phyloP scores from a whole-genome alignment of 495 filamentous ascomycete genomes.

The Tuber brumale region DNA sequence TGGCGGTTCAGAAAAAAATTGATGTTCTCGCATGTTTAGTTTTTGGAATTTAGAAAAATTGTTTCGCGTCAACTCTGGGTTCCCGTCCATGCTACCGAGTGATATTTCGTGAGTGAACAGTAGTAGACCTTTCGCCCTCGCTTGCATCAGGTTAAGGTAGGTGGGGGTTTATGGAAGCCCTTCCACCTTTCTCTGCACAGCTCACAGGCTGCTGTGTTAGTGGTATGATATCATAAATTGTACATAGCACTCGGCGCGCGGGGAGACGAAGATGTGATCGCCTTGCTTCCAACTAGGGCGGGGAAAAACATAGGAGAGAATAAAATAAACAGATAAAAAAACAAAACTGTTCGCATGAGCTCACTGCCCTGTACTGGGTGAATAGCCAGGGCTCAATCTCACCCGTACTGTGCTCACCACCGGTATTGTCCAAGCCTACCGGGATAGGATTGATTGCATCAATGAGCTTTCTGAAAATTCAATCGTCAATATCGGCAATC shows the following conservation, averaged over 20 bases:
- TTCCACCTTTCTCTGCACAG: neutral
- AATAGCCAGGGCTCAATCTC: neutral
- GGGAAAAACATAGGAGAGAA: neutral
- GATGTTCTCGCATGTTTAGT: neutral
- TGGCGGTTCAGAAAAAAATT: constrained; percentile 1
- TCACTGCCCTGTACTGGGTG: neutral
- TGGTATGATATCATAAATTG: neutral
- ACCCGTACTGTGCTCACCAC: neutral
- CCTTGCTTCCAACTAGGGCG: neutral
- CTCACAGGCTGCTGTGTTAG: neutral
- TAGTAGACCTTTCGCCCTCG: neutral
- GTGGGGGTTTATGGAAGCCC: neutral
- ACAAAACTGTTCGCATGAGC: neutral
- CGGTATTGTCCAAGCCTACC: neutral
- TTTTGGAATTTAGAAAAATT: neutral
- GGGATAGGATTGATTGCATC: neutral
- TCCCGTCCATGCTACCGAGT: neutral
- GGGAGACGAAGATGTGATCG: neutral
- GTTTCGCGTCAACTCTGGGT: neutral
- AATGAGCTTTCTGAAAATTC: neutral
- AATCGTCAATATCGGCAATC: neutral
- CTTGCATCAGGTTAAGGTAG: neutral
- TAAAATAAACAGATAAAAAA: neutral
- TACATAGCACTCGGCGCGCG: neutral
- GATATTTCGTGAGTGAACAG: neutral